Conservation (phyloP, 148 eudicot species). For the Fagopyrum esculentum region DNA sequence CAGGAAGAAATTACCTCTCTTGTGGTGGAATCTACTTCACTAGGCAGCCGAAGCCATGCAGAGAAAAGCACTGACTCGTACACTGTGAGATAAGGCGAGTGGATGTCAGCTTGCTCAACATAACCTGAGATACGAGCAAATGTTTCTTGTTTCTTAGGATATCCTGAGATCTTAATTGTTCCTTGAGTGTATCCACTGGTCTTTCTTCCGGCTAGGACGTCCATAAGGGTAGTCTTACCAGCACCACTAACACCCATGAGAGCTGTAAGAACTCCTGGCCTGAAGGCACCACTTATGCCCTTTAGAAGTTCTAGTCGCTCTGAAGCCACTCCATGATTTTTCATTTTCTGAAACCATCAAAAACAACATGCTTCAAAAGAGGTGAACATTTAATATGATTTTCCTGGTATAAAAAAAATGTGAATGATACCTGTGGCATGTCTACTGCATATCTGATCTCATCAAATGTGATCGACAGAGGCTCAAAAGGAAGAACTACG, state of each 20-base stretch:
- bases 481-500: constrained; percentile 12
- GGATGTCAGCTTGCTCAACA: constrained; percentile 11
- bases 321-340: background rate
- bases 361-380: background rate
- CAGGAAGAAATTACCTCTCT: constrained; percentile 10
- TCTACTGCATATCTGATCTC: constrained; percentile 15
- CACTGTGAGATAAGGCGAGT: constrained; percentile 9
- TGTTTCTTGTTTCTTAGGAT: constrained; percentile 13
- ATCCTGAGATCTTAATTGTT: constrained; percentile 3
- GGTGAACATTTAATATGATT: too few species aligned
- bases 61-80: constrained; percentile 11
- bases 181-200: constrained; percentile 2
- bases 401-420: too few species aligned
- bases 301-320: background rate
- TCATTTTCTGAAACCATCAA: background rate
- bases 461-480: constrained; percentile 7
- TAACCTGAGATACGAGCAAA: constrained; percentile 12
- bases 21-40: background rate
- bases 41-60: constrained; percentile 9
- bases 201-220: background rate
- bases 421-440: constrained; percentile 13
- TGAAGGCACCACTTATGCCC: too few species aligned
- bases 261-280: too few species aligned
- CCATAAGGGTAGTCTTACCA: too few species aligned
- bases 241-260: too few species aligned